Conservation (phyloP, 345 rosid genomes). For the Microcos paniculata region DNA sequence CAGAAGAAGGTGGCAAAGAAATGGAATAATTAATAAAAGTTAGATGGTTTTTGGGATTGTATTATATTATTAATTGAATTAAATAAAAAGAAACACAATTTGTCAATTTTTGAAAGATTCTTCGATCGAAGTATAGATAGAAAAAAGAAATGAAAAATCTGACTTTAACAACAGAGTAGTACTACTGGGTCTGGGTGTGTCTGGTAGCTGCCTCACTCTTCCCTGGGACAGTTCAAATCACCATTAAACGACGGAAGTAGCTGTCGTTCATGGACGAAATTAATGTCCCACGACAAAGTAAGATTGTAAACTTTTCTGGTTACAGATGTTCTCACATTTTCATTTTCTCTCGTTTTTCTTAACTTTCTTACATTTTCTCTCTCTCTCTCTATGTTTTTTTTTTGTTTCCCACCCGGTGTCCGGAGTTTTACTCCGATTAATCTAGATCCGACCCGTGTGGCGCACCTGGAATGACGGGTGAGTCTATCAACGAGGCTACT, state of each 20-base stretch:
- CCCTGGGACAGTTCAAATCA: not conserved
- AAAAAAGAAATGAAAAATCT: not conserved
- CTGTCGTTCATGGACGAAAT: not conserved
- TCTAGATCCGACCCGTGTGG: too few relatives aligned
- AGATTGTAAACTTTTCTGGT: not conserved
- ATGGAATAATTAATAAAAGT: conserved; percentile 2
- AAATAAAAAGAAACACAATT: not conserved
- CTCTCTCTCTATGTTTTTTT: too few relatives aligned
- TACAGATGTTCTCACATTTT: not conserved
- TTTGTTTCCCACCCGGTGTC: too few relatives aligned
- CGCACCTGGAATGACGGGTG: too few relatives aligned
- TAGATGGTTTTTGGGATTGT: not conserved
- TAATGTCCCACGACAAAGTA: not conserved
- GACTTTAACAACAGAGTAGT: not conserved
- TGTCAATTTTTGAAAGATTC: not conserved
- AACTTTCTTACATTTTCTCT: too few relatives aligned
- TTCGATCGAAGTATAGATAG: not conserved
- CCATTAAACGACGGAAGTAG: not conserved
- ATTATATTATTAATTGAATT: not conserved
- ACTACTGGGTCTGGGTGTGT: too few relatives aligned
- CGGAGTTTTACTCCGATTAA: too few relatives aligned
- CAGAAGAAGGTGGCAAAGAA: conserved; percentile 24
- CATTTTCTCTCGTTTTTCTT: not conserved
- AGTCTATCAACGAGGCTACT: too few relatives aligned
- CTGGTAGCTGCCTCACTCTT: not conserved